Conservation (phyloP, 2,329 filamentous ascomycete species). For the Ascochyta viciae-villosae region DNA sequence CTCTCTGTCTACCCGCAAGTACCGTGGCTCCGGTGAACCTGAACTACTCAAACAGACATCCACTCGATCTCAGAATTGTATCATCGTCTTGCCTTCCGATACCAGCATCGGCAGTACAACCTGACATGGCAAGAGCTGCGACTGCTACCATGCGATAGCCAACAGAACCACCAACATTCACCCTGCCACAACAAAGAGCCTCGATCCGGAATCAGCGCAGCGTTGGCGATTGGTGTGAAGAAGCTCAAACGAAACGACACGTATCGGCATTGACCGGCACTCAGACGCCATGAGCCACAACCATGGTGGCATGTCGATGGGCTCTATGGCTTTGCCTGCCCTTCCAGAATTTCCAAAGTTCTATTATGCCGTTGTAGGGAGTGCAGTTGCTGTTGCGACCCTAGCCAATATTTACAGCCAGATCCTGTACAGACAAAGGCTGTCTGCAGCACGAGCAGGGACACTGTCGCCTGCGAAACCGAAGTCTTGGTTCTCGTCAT, state of each 20-base stretch:
- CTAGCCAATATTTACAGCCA: constrained; percentile 57
- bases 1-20: not conserved
- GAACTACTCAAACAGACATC: constrained; percentile 3
- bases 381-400: constrained; percentile 53
- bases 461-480: constrained; percentile 60
- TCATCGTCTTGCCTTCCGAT: not conserved
- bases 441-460: constrained; percentile 52
- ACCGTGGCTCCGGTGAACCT: not conserved
- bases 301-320: constrained; percentile 20
- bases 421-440: constrained; percentile 58
- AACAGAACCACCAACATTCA: not conserved
- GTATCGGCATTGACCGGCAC: constrained; percentile 3
- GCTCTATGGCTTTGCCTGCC: constrained; percentile 53
- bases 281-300: constrained; percentile 34
- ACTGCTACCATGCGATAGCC: constrained; percentile 11
- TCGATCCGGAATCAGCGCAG: constrained; percentile 9
- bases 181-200: not conserved
- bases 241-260: constrained; percentile 17
- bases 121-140: constrained; percentile 9
- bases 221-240: constrained; percentile 7
- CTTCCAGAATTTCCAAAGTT: constrained; percentile 58
- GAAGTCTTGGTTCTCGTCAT: constrained; percentile 55
- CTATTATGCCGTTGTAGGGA: constrained; percentile 61
- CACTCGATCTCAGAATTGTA: constrained; percentile 1
- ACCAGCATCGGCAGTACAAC: not conserved